Evolutionary conservation across 2,329 filamentous ascomycete genomes (phyloP).

Genomic region (Byssothecium circinans): DNA sequence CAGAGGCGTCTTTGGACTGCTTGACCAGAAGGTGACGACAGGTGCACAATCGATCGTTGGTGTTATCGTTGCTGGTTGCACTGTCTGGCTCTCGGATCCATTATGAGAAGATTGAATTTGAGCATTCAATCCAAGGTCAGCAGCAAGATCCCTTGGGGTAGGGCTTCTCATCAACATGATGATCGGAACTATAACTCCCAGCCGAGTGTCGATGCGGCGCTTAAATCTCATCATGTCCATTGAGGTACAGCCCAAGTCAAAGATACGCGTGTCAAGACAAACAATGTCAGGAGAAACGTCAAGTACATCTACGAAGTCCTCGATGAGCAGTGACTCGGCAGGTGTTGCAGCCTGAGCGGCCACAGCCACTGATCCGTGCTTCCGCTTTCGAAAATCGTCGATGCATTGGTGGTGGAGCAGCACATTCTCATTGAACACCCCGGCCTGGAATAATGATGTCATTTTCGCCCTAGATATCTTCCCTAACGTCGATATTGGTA

Average conservation of each 20-base stretch:
- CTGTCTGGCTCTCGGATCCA: not conserved
- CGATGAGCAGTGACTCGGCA: not conserved
- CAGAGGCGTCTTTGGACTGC: conserved; percentile 21
- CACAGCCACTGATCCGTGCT: no score
- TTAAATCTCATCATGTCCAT: conserved; percentile 49
- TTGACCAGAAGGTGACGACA: conserved; percentile 14
- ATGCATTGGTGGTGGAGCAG: not conserved
- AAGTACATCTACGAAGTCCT: not conserved
- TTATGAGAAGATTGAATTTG: not conserved
- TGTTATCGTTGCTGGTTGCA: not conserved
- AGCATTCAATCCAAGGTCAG: not conserved
- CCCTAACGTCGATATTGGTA: conserved; percentile 46
- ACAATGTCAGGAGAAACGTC: not conserved
- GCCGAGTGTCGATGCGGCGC: conserved; percentile 32
- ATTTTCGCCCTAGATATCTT: conserved; percentile 48
- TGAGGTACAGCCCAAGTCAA: conserved; percentile 43
- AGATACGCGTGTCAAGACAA: conserved; percentile 21
- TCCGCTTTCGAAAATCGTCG: not conserved
- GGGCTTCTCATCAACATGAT: conserved; percentile 42
- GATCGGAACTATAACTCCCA: conserved; percentile 43
- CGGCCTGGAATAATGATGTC: conserved; percentile 22
- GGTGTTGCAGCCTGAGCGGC: no score
- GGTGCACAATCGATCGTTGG: conserved; percentile 1
- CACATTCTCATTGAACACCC: not conserved
- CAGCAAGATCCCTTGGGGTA: conserved; percentile 30